Percentiles rank a stretch among this genome's conserved stretches.
Evolutionary conservation across 495 filamentous ascomycete genomes (phyloP).

Genomic region (Aspergillus haitiensis): DNA sequence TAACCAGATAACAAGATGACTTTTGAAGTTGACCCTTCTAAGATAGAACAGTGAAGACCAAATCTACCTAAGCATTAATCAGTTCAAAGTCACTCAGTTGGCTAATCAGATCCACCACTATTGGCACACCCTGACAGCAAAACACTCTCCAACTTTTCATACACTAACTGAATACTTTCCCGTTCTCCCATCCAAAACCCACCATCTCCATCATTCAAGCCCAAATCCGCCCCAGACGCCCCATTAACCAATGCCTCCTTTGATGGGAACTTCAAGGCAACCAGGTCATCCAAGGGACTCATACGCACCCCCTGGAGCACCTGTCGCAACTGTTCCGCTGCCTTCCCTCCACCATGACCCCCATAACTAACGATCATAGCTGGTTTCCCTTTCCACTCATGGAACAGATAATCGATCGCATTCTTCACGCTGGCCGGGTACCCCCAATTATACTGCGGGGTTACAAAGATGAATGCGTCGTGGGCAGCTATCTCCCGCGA

Average conservation of each 20-base stretch:
- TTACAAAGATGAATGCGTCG: constrained; percentile 59
- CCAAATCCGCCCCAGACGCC: constrained; percentile 10
- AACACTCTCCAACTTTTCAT: constrained; percentile 2
- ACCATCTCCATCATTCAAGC: constrained; percentile 1
- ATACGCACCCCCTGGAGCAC: constrained; percentile 30
- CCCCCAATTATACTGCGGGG: constrained; percentile 57
- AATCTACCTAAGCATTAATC: too few species aligned
- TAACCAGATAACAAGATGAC: too few species aligned
- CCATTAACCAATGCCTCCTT: constrained; percentile 9
- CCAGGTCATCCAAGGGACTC: constrained; percentile 18
- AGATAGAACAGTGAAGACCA: too few species aligned
- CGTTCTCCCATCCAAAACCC: constrained; percentile 13
- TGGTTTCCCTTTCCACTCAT: constrained; percentile 62
- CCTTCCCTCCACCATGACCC: constrained; percentile 47
- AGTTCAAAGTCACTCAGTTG: too few species aligned
- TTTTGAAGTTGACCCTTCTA: too few species aligned
- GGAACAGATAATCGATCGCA: constrained; percentile 60
- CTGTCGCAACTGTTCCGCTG: constrained; percentile 38
- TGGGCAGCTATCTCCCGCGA: constrained; percentile 45
- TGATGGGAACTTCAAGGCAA: constrained; percentile 23
- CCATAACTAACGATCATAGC: constrained; percentile 58
- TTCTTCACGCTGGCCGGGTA: constrained; percentile 59
- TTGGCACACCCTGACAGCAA: not conserved
- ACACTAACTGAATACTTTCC: not conserved
- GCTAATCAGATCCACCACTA: not conserved